Conservation (phyloP, 1,139 yeast species). For the Scheffersomyces illinoinensis region DNA sequence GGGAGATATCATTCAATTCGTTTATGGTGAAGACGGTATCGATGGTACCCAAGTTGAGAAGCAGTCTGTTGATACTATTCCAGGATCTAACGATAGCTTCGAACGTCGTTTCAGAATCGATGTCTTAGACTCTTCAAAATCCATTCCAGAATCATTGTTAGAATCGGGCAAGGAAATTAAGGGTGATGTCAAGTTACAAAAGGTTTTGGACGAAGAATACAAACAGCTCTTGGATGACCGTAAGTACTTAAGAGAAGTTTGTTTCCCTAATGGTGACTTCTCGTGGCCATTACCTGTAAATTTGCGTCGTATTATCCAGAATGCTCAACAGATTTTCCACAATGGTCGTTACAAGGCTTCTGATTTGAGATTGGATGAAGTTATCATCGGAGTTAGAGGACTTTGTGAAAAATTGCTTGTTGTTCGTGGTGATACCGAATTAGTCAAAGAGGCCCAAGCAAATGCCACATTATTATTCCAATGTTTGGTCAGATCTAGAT, state of each 20-base stretch:
- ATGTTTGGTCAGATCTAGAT: slow-evolving; percentile 86
- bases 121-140: slow-evolving; percentile 66
- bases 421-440: slow-evolving; percentile 76
- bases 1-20: slow-evolving; percentile 94
- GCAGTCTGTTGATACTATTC: slow-evolving; percentile 95
- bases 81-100: slow-evolving; percentile 84
- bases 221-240: slow-evolving; percentile 78
- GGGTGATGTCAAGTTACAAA: slow-evolving; percentile 86
- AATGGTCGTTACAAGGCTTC: slow-evolving; percentile 89
- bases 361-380: slow-evolving; percentile 82
- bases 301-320: slow-evolving; percentile 93
- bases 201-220: slow-evolving; percentile 80
- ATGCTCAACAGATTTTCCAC: slow-evolving; percentile 96
- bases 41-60: slow-evolving; percentile 98
- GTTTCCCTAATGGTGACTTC: slow-evolving; percentile 90
- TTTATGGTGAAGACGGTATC: slow-evolving; percentile 98
- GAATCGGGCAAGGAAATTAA: slow-evolving; percentile 90
- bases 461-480: slow-evolving; percentile 91
- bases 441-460: slow-evolving; percentile 82
- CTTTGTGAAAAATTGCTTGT: slow-evolving; percentile 70
- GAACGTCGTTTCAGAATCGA: slow-evolving; percentile 87
- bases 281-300: slow-evolving; percentile 98
- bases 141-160: slow-evolving; percentile 69
- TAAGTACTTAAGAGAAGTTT: slow-evolving; percentile 69
- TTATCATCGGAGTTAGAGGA: slow-evolving; percentile 70